Evolutionary conservation across 768 basidiomycete species (phyloP).

Genomic region (Megacollybia marginata): DNA sequence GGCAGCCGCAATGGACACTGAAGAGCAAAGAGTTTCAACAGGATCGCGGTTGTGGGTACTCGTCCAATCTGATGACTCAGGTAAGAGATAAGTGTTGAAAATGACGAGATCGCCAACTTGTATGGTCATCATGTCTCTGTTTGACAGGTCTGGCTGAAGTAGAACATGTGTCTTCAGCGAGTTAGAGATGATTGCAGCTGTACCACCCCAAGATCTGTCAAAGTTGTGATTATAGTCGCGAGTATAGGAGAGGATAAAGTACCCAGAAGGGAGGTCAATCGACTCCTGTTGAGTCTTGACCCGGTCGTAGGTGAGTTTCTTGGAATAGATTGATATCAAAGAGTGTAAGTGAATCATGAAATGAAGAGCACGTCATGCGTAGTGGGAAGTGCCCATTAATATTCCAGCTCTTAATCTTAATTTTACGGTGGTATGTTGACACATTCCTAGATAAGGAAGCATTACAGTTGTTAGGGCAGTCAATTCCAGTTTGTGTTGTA

Average conservation of each 20-base stretch:
- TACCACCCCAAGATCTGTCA: not conserved
- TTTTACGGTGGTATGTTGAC: no score
- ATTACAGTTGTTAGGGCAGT: no score
- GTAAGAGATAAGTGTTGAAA: no score
- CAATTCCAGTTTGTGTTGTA: no score
- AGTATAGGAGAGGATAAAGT: not conserved
- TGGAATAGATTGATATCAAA: constrained; percentile 1
- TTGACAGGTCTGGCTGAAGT: not conserved
- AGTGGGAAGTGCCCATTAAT: not conserved
- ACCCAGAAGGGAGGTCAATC: not conserved
- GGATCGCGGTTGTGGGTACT: no score
- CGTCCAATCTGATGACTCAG: no score
- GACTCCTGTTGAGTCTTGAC: not conserved
- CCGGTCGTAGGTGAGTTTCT: not conserved
- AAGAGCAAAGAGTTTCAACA: no score
- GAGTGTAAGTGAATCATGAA: not conserved
- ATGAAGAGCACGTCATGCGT: not conserved
- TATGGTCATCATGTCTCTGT: not conserved
- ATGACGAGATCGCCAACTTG: not conserved
- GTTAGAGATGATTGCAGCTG: not conserved
- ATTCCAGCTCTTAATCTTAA: not conserved
- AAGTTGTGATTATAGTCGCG: not conserved
- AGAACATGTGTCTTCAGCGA: not conserved
- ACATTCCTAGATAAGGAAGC: no score
- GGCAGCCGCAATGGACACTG: no score